Percentiles rank a stretch among this genome's conserved stretches.
These are phyloP conservation scores for Grosmannia penicillata DNA, from an alignment of 2,329 filamentous ascomycete species.

Conservation along the genomic window DNA sequence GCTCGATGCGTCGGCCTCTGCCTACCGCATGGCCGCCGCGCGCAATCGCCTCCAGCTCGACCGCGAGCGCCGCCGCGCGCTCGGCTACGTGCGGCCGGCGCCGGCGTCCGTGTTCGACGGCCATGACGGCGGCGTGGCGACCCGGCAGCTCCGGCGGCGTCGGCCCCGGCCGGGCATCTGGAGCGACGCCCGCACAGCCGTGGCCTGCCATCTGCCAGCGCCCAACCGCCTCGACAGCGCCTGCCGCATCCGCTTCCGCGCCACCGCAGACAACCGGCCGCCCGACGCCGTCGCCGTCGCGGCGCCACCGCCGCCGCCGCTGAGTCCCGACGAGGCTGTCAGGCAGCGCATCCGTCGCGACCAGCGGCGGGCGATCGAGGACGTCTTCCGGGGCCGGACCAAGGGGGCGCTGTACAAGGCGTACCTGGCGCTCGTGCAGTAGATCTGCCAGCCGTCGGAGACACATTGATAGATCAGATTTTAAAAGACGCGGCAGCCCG, in stretches of 20 bases:
- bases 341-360: not conserved
- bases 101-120: constrained; percentile 3
- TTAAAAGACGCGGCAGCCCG: too few species aligned
- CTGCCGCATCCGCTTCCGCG: too few species aligned
- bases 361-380: not conserved
- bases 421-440: not conserved
- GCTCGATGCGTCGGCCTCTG: not conserved
- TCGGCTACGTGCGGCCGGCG: constrained; percentile 6
- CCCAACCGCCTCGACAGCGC: not conserved
- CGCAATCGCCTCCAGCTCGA: constrained; percentile 8
- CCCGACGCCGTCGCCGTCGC: too few species aligned
- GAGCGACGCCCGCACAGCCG: not conserved
- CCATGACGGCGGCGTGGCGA: constrained; percentile 7
- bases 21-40: not conserved
- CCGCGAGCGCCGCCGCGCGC: constrained; percentile 8
- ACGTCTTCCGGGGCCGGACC: not conserved
- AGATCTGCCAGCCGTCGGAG: too few species aligned
- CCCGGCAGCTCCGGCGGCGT: not conserved
- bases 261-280: too few species aligned
- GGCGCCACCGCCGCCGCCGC: not conserved
- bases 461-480: too few species aligned
- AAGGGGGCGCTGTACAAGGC: not conserved
- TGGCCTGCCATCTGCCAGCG: not conserved
- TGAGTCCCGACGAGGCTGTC: not conserved
- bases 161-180: constrained; percentile 3